These are phyloP conservation scores for Metschnikowia sp. DNA, from an alignment of 805 yeast genomes.

Conservation along the genomic window DNA sequence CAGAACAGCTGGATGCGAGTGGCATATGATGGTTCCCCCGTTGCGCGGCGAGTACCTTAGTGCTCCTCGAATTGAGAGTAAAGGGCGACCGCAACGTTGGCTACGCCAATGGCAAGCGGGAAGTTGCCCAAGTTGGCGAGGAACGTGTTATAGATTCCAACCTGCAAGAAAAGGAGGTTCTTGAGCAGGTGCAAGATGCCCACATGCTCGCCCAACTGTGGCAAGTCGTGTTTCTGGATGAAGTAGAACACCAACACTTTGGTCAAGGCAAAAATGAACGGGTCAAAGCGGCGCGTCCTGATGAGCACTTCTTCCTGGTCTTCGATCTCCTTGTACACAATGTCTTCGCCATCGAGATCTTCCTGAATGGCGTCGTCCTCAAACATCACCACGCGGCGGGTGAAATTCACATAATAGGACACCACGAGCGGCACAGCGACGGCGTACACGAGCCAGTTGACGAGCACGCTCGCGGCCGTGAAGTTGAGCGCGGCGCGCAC, in stretches of 20 bases:
- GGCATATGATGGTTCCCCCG: too few relatives aligned
- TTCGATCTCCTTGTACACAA: conserved; percentile 9
- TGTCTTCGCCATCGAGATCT: conserved; percentile 2
- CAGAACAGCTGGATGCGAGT: background rate
- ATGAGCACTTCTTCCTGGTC: conserved; percentile 11
- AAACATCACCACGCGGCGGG: conserved; percentile 37
- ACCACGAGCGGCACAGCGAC: conserved; percentile 39
- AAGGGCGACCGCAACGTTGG: conserved; percentile 46
- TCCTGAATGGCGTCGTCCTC: conserved; percentile 16
- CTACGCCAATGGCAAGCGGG: conserved; percentile 44
- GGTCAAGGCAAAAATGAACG: conserved; percentile 49
- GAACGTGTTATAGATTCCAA: conserved; percentile 38
- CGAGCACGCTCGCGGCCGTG: conserved; percentile 29
- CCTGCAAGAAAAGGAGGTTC: conserved; percentile 31
- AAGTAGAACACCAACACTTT: conserved; percentile 39
- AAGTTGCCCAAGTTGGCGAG: conserved; percentile 41
- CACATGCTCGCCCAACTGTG: conserved; percentile 23
- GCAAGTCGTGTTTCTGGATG: conserved; percentile 32
- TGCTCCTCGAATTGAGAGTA: conserved; percentile 50
- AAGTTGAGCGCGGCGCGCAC: conserved; percentile 29
- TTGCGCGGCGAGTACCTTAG: conserved; percentile 13
- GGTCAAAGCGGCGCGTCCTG: conserved; percentile 47
- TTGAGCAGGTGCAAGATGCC: conserved; percentile 28
- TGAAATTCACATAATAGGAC: conserved; percentile 52
- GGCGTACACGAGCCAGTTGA: conserved; percentile 40